These are phyloP conservation scores for Pseudozyma tsukubaensis DNA, from an alignment of 1,284 basidiomycete species.

Conservation along the genomic window DNA sequence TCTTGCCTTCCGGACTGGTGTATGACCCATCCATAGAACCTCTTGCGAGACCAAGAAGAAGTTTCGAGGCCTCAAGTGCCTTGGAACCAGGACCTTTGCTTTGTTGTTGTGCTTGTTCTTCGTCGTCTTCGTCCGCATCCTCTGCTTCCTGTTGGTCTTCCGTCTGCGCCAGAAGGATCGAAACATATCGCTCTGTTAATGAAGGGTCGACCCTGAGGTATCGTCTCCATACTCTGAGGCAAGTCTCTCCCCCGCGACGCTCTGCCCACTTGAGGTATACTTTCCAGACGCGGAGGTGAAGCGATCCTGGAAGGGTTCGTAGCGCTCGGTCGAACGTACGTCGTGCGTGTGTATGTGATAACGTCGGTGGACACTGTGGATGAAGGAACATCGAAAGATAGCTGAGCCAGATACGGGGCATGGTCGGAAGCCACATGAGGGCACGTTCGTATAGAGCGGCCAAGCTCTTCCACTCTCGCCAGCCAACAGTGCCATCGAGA, in stretches of 20 bases:
- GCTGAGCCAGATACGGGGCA: slow-evolving; percentile 93
- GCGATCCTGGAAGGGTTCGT: slow-evolving; percentile 89
- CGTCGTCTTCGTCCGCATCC: slow-evolving; percentile 31
- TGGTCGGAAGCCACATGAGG: slow-evolving; percentile 91
- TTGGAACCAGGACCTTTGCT: slow-evolving; percentile 9
- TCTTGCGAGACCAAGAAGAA: slow-evolving; percentile 83
- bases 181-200: slow-evolving; percentile 64
- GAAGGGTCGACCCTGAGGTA: slow-evolving; percentile 77
- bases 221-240: slow-evolving; percentile 87
- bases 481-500: slow-evolving; percentile 87
- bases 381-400: slow-evolving; percentile 92
- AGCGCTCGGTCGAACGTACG: slow-evolving; percentile 94
- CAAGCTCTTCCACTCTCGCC: slow-evolving; percentile 92
- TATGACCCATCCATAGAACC: slow-evolving; percentile 86
- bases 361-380: slow-evolving; percentile 83
- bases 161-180: slow-evolving; percentile 55
- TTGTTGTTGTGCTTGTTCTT: slow-evolving; percentile 12
- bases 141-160: slow-evolving; percentile 46
- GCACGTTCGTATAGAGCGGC: slow-evolving; percentile 90
- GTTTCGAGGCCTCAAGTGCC: slow-evolving; percentile 93
- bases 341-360: slow-evolving; percentile 90
- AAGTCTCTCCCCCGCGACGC: slow-evolving; percentile 82
- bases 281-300: slow-evolving; percentile 94
- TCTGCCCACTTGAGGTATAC: slow-evolving; percentile 96
- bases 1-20: slow-evolving; percentile 89